Conservation (phyloP, 2,329 filamentous ascomycete genomes). For the Cladosporium colombiae region DNA sequence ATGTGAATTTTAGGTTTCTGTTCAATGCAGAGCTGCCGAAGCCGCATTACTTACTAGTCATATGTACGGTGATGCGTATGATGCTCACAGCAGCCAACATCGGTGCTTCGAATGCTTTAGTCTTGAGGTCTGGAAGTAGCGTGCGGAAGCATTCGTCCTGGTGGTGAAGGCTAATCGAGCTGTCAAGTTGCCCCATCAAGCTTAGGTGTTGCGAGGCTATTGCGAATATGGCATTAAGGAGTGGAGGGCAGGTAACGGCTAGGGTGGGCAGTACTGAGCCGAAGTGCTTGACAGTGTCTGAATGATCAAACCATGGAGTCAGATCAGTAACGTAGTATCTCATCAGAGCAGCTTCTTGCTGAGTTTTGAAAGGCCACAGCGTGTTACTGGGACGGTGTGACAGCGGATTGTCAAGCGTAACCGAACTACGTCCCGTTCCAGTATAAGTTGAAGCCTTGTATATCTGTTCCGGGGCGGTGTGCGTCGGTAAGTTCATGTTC, state of each 20-base stretch:
- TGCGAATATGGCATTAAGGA: constrained; percentile 60
- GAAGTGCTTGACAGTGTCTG: constrained; percentile 48
- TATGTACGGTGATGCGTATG: constrained; percentile 18
- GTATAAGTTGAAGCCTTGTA: background rate
- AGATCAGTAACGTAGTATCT: constrained; percentile 36
- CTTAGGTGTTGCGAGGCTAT: constrained; percentile 55
- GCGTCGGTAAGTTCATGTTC: background rate
- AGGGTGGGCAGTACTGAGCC: constrained; percentile 41
- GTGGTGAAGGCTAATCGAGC: constrained; percentile 1
- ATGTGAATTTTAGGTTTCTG: background rate
- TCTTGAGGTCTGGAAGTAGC: constrained; percentile 18
- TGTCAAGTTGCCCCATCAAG: constrained; percentile 20
- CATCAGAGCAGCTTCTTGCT: constrained; percentile 35
- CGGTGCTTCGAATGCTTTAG: constrained; percentile 19
- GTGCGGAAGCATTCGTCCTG: constrained; percentile 1
- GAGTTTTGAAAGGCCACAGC: constrained; percentile 24
- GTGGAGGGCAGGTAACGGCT: constrained; percentile 50
- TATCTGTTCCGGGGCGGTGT: background rate
- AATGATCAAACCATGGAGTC: constrained; percentile 35
- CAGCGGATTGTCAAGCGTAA: background rate
- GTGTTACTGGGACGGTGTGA: background rate
- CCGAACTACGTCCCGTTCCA: background rate
- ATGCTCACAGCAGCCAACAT: constrained; percentile 21
- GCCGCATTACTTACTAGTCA: constrained; percentile 11
- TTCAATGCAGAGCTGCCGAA: background rate